These are phyloP conservation scores for Sambucus nigra DNA, from an alignment of 129 eudicot species.

Conservation along the genomic window DNA sequence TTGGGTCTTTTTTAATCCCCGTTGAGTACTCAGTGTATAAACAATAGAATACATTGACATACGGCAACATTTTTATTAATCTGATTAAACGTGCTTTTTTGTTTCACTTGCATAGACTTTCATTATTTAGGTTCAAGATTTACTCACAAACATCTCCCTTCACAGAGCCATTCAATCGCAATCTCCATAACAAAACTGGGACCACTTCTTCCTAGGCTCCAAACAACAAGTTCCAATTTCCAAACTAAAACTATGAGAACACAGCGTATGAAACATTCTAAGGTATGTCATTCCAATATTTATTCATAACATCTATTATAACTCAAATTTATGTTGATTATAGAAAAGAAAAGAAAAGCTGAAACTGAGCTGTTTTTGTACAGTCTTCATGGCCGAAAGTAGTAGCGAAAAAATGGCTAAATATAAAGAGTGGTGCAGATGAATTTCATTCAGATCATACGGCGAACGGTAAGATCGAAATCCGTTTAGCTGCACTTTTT, in stretches of 20 bases:
- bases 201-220: conserved; percentile 4
- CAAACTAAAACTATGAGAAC: conserved; percentile 30
- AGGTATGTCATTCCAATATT: conserved; percentile 22
- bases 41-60: neutral
- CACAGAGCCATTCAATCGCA: conserved; percentile 5
- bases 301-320: neutral
- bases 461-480: conserved; percentile 29
- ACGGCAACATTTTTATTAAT: neutral
- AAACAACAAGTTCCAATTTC: neutral
- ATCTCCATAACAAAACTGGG: neutral
- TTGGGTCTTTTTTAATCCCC: conserved; percentile 22
- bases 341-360: neutral
- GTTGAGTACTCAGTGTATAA: conserved; percentile 14
- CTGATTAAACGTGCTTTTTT: neutral
- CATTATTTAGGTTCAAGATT: conserved; percentile 2
- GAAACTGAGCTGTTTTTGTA: conserved; percentile 3
- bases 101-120: conserved; percentile 4
- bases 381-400: conserved; percentile 71
- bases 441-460: conserved; percentile 50
- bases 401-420: conserved; percentile 65
- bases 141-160: neutral
- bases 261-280: conserved; percentile 25
- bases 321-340: neutral
- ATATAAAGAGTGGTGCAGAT: conserved; percentile 34
- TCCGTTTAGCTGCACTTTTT: neutral